A percentile compares a stretch with the other conserved stretches of the same genome.
phyloP scores from a whole-genome alignment of 495 filamentous ascomycete species.

The Penicillium dipodomyicola region DNA sequence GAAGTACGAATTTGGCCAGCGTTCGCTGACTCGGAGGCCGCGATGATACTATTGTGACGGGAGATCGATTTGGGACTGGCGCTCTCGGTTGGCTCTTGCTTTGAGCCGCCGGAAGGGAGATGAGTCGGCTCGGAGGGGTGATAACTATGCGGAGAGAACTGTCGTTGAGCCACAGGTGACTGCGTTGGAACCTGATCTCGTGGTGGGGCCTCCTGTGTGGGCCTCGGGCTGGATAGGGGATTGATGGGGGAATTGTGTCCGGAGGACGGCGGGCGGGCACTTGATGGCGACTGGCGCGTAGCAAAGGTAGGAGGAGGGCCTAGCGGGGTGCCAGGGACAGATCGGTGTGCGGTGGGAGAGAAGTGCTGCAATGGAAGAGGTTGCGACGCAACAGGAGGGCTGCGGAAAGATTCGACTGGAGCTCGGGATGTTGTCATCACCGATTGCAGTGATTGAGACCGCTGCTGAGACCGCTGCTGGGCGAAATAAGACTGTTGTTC shows the following conservation, averaged over 20 bases:
- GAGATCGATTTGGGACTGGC: constrained; percentile 46
- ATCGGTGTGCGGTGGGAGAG: constrained; percentile 40
- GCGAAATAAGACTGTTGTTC: constrained; percentile 42
- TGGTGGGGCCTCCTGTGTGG: constrained; percentile 27
- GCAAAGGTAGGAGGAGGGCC: constrained; percentile 42
- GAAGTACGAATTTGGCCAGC: constrained; percentile 17
- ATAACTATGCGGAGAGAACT: constrained; percentile 29
- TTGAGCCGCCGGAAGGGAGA: constrained; percentile 22
- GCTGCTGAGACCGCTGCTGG: constrained; percentile 45
- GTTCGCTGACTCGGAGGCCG: constrained; percentile 16
- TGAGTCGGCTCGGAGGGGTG: constrained; percentile 32
- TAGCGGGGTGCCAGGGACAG: constrained; percentile 48
- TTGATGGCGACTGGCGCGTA: constrained; percentile 37
- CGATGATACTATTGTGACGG: constrained; percentile 32
- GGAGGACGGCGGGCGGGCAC: constrained; percentile 34
- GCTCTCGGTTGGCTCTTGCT: constrained; percentile 42
- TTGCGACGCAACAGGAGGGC: constrained; percentile 41
- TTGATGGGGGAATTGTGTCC: constrained; percentile 36
- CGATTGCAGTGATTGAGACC: constrained; percentile 50
- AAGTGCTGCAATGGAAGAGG: constrained; percentile 40
- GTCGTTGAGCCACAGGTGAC: constrained; percentile 32
- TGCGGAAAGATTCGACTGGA: constrained; percentile 37
- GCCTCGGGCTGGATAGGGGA: constrained; percentile 38
- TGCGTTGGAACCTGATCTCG: constrained; percentile 25
- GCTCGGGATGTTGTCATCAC: constrained; percentile 40